A percentile compares a stretch with the other conserved stretches of the same genome.
These are phyloP conservation scores for Stephania yunnanensis DNA, from an alignment of 164 flowering plant genomes.

Conservation along the genomic window DNA sequence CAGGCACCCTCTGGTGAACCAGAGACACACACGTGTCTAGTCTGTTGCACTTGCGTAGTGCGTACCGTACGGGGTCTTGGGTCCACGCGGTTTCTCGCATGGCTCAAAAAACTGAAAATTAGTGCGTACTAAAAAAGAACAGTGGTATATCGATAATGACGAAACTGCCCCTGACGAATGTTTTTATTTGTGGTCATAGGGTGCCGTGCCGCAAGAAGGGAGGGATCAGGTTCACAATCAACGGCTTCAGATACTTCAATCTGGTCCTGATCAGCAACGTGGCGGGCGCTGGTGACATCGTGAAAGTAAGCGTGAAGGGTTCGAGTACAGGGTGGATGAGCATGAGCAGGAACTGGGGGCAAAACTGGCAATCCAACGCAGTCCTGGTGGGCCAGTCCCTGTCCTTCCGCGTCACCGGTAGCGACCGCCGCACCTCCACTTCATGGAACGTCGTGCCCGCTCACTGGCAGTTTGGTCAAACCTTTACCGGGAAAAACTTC, in stretches of 20 bases:
- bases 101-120: too few relatives aligned
- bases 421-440: constrained; percentile 62
- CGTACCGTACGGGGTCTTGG: not conserved
- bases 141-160: not conserved
- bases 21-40: not conserved
- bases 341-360: constrained; percentile 81
- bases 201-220: constrained; percentile 72
- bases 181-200: constrained; percentile 21
- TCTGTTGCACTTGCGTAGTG: not conserved
- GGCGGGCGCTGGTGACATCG: constrained; percentile 75
- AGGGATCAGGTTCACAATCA: constrained; percentile 70
- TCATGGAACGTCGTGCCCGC: constrained; percentile 66
- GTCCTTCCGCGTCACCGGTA: constrained; percentile 65
- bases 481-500: constrained; percentile 70
- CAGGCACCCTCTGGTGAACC: not conserved
- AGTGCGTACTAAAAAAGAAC: too few relatives aligned
- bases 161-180: not conserved
- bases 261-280: constrained; percentile 65
- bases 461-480: constrained; percentile 79
- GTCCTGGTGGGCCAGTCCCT: constrained; percentile 63
- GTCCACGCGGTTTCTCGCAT: not conserved
- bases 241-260: constrained; percentile 72
- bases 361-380: constrained; percentile 67
- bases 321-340: constrained; percentile 60
- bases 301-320: constrained; percentile 52